phyloP scores from a whole-genome alignment of 2,329 filamentous ascomycete species.

The Boeremia lycopersici region DNA sequence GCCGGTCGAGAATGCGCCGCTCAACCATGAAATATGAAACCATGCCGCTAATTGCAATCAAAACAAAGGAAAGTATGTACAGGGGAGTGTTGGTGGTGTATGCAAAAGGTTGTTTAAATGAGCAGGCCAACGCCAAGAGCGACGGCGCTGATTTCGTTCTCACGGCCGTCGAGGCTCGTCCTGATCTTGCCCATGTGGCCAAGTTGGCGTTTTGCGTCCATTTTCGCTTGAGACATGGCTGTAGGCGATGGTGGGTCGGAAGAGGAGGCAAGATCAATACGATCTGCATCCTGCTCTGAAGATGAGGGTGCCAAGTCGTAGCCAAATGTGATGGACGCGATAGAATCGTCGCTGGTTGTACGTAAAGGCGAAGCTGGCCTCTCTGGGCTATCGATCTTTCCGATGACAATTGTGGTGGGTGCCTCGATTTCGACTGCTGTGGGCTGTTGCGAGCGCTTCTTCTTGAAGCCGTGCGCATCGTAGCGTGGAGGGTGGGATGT shows the following conservation, averaged over 20 bases:
- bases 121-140: constrained; percentile 29
- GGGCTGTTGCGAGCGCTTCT: constrained; percentile 21
- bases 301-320: constrained; percentile 37
- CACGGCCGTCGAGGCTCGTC: constrained; percentile 23
- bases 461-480: constrained; percentile 47
- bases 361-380: constrained; percentile 38
- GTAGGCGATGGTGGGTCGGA: constrained; percentile 37
- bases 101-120: constrained; percentile 16
- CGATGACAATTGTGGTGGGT: constrained; percentile 7
- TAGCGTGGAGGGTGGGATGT: constrained; percentile 53
- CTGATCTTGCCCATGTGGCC: constrained; percentile 26
- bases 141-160: constrained; percentile 24
- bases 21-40: constrained; percentile 10
- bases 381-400: constrained; percentile 10
- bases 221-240: constrained; percentile 26
- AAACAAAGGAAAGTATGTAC: constrained; percentile 7
- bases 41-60: constrained; percentile 15
- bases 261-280: constrained; percentile 25
- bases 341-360: constrained; percentile 39
- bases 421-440: neutral
- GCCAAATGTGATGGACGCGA: constrained; percentile 41
- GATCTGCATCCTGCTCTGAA: constrained; percentile 30
- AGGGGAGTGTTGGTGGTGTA: neutral
- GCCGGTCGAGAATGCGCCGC: constrained; percentile 9
- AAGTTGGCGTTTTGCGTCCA: constrained; percentile 29